phyloP scores from a whole-genome alignment of 1,284 basidiomycete genomes.

The Naganishia sp. region DNA sequence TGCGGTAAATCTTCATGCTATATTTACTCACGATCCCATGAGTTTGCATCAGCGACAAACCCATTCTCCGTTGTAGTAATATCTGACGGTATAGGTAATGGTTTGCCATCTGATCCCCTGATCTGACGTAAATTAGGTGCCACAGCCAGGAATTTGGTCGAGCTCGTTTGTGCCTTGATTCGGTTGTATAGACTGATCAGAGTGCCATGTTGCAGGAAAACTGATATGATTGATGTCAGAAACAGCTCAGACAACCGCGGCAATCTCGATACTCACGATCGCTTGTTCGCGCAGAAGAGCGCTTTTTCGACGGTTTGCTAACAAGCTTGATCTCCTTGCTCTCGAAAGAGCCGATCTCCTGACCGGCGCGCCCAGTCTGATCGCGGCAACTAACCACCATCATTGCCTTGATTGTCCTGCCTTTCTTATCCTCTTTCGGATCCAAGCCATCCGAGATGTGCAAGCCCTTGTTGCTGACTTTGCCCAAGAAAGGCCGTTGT shows the following conservation, averaged over 20 bases:
- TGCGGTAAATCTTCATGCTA: background rate
- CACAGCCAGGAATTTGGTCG: slow-evolving; percentile 92
- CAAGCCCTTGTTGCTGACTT: slow-evolving; percentile 49
- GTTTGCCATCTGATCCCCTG: slow-evolving; percentile 83
- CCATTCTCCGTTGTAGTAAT: slow-evolving; percentile 36
- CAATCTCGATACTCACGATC: slow-evolving; percentile 68
- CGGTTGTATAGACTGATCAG: slow-evolving; percentile 95
- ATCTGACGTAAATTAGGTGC: slow-evolving; percentile 85
- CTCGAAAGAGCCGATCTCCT: slow-evolving; percentile 76
- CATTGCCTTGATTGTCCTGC: slow-evolving; percentile 81
- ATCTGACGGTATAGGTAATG: slow-evolving; percentile 65
- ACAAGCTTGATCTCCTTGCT: slow-evolving; percentile 95
- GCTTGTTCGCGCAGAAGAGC: slow-evolving; percentile 86
- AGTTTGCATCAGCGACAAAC: slow-evolving; percentile 55
- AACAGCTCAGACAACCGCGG: slow-evolving; percentile 31
- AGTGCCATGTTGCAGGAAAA: slow-evolving; percentile 92
- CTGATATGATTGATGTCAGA: slow-evolving; percentile 53
- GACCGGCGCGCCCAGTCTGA: slow-evolving; percentile 1
- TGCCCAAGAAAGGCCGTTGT: slow-evolving; percentile 49
- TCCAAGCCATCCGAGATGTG: slow-evolving; percentile 47
- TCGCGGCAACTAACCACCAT: slow-evolving; percentile 53
- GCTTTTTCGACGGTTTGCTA: slow-evolving; percentile 93
- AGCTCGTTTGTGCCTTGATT: slow-evolving; percentile 87
- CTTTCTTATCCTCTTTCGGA: slow-evolving; percentile 42
- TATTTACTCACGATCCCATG: slow-evolving; percentile 59